A percentile compares a stretch with the other conserved stretches of the same genome.
These are phyloP conservation scores for Alternaria panax DNA, from an alignment of 2,329 filamentous ascomycete species.

Conservation along the genomic window DNA sequence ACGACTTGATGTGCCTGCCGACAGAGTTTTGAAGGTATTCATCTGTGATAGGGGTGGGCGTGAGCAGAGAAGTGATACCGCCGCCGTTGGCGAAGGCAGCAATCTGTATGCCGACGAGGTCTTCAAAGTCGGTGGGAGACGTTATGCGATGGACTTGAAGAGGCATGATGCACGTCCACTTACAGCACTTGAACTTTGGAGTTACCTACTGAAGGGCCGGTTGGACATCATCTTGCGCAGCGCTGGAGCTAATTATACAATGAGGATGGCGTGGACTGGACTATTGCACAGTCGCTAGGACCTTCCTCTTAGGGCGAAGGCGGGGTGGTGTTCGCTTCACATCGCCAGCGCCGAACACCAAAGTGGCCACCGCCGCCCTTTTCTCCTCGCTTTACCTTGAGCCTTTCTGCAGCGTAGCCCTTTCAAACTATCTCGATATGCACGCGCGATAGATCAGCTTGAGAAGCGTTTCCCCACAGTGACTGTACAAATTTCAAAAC, in stretches of 20 bases:
- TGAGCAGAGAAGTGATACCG: slow-evolving; percentile 38
- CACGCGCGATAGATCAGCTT: background rate
- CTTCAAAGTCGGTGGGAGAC: slow-evolving; percentile 36
- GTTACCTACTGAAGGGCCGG: background rate
- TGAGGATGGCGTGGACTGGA: background rate
- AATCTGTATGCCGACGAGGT: slow-evolving; percentile 37
- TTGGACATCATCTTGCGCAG: background rate
- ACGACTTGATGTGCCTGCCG: slow-evolving; percentile 37
- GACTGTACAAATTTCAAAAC: background rate
- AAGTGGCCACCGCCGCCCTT: slow-evolving; percentile 21
- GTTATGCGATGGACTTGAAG: slow-evolving; percentile 43
- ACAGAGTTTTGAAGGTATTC: slow-evolving; percentile 27
- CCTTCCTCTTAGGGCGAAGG: slow-evolving; percentile 10
- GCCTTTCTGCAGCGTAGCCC: background rate
- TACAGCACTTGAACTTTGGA: background rate
- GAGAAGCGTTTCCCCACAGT: background rate
- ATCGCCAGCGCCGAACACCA: slow-evolving; percentile 1
- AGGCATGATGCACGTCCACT: slow-evolving; percentile 34
- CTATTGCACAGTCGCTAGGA: background rate
- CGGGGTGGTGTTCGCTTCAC: slow-evolving; percentile 5
- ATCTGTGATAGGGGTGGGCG: slow-evolving; percentile 25
- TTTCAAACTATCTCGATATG: background rate
- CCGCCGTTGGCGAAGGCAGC: slow-evolving; percentile 38
- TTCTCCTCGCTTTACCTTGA: background rate
- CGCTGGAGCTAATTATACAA: background rate